Evolutionary conservation across 306 rosid genomes (phyloP), one percentile per base, ranked within the genome.

Genomic region (Phaseolus lunatus): DNA sequence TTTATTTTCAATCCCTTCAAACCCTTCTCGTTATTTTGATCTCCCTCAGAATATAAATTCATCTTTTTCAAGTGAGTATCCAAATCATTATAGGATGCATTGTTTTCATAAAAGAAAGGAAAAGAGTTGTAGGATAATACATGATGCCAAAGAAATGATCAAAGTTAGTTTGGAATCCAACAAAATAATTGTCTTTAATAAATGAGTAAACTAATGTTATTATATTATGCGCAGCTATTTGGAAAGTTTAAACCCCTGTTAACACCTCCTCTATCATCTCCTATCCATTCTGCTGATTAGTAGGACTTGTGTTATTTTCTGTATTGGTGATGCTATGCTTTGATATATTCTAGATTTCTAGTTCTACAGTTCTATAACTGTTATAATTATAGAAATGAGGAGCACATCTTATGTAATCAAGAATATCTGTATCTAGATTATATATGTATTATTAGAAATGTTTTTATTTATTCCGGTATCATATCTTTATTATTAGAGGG

Each of bases 161-260:
- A 5, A 53, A 24, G 39, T 77, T 71, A 22, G 49, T 45, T 35
- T 65, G 57, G 18, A 47, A 58, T 65, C 49, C 80, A 61, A 57
- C 72, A 83, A 13, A 65, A 48, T 49, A 44, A 58, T 18, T 48
- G 26, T 31, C 45, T 48, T 56, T 29, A 39, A 29, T 44, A 12
- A 78, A 78, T 26, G 33, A 12, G 41, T 77, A 22, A 63, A 62
- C 26, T 33, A n/a, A 41, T 20, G 5, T 71, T 35, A 49, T 24
- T 35, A 9, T 24, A 44, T 23, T 52, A 10, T 67, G 70, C 48
- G 22, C 47, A 23, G 54, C 67, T 53, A 18, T 49, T 33, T 78
- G 39, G 73, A 26, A 49, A 37, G 5, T 20, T 66, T 29, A 66
- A 65, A 59, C 22, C 29, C 67, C 33, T 24, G 5, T 45, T 72